A percentile compares a stretch with the other conserved stretches of the same genome.
phyloP scores from a whole-genome alignment of 192 early-diverging fungal genomes.

The Piromyces finnis region DNA sequence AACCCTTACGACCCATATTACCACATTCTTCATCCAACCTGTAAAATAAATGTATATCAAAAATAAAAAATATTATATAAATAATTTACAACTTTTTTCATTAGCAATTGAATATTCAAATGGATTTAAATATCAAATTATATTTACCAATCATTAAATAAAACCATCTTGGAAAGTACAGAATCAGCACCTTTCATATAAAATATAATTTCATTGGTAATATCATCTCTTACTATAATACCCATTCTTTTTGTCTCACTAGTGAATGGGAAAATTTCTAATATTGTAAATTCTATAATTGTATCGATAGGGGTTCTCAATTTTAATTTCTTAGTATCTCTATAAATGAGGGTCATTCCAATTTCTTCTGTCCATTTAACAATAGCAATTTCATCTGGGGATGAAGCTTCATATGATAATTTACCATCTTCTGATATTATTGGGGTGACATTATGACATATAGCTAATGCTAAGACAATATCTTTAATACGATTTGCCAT shows the following conservation, averaged over 20 bases:
- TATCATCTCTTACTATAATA: constrained; percentile 56
- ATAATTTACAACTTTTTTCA: no score
- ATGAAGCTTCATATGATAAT: constrained; percentile 81
- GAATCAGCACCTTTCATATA: constrained; percentile 72
- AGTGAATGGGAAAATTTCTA: constrained; percentile 98
- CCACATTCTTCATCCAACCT: constrained; percentile 96
- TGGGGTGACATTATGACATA: constrained; percentile 85
- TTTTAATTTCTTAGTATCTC: constrained; percentile 47
- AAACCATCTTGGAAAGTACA: neutral
- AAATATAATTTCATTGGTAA: constrained; percentile 62
- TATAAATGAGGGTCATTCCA: constrained; percentile 60
- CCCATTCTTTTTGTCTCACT: constrained; percentile 96
- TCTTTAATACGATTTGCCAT: constrained; percentile 72
- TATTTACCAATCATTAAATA: neutral
- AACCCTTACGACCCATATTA: constrained; percentile 88
- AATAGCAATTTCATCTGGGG: constrained; percentile 91
- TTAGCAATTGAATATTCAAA: no score
- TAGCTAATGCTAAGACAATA: constrained; percentile 67
- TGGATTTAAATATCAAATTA: no score
- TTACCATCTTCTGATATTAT: constrained; percentile 31
- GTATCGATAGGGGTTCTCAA: constrained; percentile 4
- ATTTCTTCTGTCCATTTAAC: constrained; percentile 81
- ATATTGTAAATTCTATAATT: constrained; percentile 48
- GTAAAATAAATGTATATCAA: constrained; percentile 21
- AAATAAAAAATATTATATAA: no score